phyloP scores from a whole-genome alignment of 2,329 filamentous ascomycete genomes.

The Exserohilum turcica region DNA sequence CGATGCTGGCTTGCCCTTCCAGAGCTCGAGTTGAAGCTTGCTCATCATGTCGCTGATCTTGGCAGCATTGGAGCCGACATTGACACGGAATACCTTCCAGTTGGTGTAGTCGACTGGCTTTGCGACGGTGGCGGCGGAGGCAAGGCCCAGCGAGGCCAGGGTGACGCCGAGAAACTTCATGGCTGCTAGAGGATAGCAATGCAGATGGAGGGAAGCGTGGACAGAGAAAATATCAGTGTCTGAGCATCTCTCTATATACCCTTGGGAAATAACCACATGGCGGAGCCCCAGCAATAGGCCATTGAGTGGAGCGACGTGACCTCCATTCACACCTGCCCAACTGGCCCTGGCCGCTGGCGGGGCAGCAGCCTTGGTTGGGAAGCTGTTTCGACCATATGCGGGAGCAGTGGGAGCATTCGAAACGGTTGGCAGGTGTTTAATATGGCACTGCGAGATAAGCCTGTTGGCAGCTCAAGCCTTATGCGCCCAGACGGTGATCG shows the following conservation, averaged over 20 bases:
- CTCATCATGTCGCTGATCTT: slow-evolving; percentile 38
- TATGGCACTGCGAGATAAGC: slow-evolving; percentile 30
- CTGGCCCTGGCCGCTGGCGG: slow-evolving; percentile 30
- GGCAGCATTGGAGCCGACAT: slow-evolving; percentile 34
- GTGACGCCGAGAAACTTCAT: slow-evolving; percentile 42
- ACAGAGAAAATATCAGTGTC: neutral
- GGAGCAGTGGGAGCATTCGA: slow-evolving; percentile 14
- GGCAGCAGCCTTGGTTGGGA: slow-evolving; percentile 29
- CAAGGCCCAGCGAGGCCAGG: slow-evolving; percentile 40
- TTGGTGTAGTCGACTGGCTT: slow-evolving; percentile 42
- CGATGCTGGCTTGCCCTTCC: slow-evolving; percentile 42
- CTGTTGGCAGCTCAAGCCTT: slow-evolving; percentile 7
- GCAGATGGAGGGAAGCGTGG: slow-evolving; percentile 6
- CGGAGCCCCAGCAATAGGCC: neutral
- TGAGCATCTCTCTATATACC: slow-evolving; percentile 3
- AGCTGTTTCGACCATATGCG: slow-evolving; percentile 20
- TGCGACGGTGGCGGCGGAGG: slow-evolving; percentile 39
- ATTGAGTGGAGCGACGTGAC: neutral
- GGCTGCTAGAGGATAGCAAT: slow-evolving; percentile 4
- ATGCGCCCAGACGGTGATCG: slow-evolving; percentile 20
- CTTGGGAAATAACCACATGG: neutral
- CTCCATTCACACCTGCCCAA: slow-evolving; percentile 35
- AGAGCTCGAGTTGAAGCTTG: slow-evolving; percentile 39
- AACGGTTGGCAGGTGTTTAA: slow-evolving; percentile 23
- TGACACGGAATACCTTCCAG: slow-evolving; percentile 47